Conservation (phyloP, 495 filamentous ascomycete species). For the Neurospora sp. region DNA sequence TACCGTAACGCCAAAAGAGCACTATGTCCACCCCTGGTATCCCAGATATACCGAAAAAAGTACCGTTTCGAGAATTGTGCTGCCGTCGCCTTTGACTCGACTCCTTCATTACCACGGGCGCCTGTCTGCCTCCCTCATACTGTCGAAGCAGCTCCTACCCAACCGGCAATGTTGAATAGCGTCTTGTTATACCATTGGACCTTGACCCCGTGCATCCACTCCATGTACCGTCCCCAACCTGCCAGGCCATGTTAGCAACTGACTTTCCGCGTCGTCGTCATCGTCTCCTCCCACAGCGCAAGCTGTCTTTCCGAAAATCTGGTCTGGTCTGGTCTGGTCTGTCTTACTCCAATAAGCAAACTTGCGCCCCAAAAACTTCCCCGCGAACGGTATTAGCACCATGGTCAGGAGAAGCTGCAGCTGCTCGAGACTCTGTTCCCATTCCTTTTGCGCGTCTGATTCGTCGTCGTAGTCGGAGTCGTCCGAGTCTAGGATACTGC, state of each 20-base stretch:
- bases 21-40: neutral
- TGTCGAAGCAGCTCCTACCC: constrained; percentile 57
- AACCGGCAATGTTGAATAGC: constrained; percentile 57
- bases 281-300: neutral
- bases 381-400: constrained; percentile 85
- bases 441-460: constrained; percentile 84
- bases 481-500: constrained; percentile 39
- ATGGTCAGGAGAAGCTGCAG: constrained; percentile 85
- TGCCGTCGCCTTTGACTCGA: neutral
- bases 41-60: neutral
- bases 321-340: neutral
- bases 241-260: constrained; percentile 8
- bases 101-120: neutral
- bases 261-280: neutral
- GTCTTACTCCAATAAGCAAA: constrained; percentile 92
- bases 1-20: neutral
- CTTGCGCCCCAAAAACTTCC: constrained; percentile 85
- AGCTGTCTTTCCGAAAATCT: neutral
- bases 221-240: constrained; percentile 51
- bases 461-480: constrained; percentile 43
- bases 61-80: neutral
- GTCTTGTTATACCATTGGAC: constrained; percentile 41
- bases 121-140: constrained; percentile 36
- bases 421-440: constrained; percentile 88
- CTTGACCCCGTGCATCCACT: constrained; percentile 47